Conservation (phyloP, 1,139 yeast genomes). For the Wickerhamiella infanticola region DNA sequence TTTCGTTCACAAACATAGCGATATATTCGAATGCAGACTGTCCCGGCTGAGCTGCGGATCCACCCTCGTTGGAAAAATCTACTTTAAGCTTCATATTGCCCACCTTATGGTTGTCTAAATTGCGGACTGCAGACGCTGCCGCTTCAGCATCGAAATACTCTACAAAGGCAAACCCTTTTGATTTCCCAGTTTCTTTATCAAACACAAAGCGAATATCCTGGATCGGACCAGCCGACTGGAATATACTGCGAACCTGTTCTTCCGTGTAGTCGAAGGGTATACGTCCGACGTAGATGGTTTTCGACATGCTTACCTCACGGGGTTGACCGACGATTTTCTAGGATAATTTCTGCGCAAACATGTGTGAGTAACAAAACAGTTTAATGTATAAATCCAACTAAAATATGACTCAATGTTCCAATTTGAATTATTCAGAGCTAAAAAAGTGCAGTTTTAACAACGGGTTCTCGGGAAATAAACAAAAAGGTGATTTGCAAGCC, state of each 20-base stretch:
- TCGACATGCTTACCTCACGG: conserved; percentile 8
- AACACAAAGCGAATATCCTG: conserved; percentile 58
- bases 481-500: no score
- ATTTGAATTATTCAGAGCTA: no score
- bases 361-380: neutral
- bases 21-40: conserved; percentile 6
- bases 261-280: conserved; percentile 72
- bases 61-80: conserved; percentile 39
- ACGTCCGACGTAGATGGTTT: conserved; percentile 43
- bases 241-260: conserved; percentile 72
- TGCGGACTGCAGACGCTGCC: conserved; percentile 83
- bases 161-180: conserved; percentile 82
- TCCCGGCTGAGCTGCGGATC: neutral
- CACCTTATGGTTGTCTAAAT: conserved; percentile 62
- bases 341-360: neutral
- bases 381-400: no score
- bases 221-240: conserved; percentile 77
- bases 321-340: neutral
- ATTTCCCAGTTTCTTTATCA: conserved; percentile 79
- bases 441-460: no score
- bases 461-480: no score
- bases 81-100: conserved; percentile 64
- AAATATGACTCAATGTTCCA: no score
- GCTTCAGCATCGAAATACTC: conserved; percentile 63
- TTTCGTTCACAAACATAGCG: conserved; percentile 10